Evolutionary conservation across 192 early-diverging fungal species (phyloP), one percentile per base, ranked within the genome.

Genomic region (Coemansia sp.): DNA sequence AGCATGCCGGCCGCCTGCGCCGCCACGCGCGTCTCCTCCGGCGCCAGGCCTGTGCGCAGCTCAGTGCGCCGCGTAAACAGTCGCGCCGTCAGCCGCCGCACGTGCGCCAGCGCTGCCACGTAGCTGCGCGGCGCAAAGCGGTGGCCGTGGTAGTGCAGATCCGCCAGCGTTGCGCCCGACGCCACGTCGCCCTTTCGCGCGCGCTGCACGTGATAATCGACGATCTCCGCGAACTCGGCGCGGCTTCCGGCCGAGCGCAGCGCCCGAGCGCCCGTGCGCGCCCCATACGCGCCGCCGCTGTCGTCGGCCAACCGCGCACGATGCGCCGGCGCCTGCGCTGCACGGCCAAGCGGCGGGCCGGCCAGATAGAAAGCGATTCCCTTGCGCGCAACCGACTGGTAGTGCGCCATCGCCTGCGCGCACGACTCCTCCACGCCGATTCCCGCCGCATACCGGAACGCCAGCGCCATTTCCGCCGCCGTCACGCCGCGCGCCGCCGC

Each of bases 281-380:
- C 86, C 6, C 97, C 96, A 74, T 91, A 99, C 0, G 92, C 85
- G 16, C 97, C 95, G 39, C 93, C 94, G 49, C 89, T 80, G 2
- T 88, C 80, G 56, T 94, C 93, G 7, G 90, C 84, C 60, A 99
- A 77, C 38, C 90, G 83, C 42, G 85, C 75, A 63, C 90, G 90
- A 11, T 84, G 64, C 16, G 84, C 81, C 9, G 93, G 93, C 74
- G 91, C 74, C 9, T 84, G 77, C 12, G 32, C n/a, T 26, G 52
- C 52, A 7, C 83, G 92, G 13, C 97, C 97, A 32, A 89, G 85
- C 16, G 93, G 93, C n/a, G 94, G 95, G 0, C 95, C 96, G 8
- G 84, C 74, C 12, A 77, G 64, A 63, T 84, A 94, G 68, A 87
- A 78, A 19, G 85, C 75, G 19, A 95, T 83, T 0, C 86, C 93